These are phyloP conservation scores for Phlebiopsis gigantea DNA, from an alignment of 768 basidiomycete genomes.

Conservation along the genomic window DNA sequence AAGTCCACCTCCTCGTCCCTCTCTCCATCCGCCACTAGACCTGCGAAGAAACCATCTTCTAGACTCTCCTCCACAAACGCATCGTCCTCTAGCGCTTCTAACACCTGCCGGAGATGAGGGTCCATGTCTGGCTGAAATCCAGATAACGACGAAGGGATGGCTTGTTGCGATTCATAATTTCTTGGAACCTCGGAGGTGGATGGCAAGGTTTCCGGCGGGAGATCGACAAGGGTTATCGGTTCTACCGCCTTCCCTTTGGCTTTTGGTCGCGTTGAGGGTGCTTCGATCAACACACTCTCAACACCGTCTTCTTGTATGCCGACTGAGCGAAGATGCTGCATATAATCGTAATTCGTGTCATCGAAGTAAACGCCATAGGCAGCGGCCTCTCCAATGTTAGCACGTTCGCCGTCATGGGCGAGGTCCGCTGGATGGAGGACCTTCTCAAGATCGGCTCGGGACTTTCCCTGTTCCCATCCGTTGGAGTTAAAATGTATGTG, in stretches of 20 bases:
- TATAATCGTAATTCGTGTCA: slow-evolving; percentile 96
- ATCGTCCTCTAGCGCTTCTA: slow-evolving; percentile 95
- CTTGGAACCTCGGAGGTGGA: slow-evolving; percentile 70
- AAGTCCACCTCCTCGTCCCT: slow-evolving; percentile 52
- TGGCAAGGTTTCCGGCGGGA: slow-evolving; percentile 69
- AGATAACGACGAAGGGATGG: slow-evolving; percentile 74
- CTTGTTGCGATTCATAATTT: slow-evolving; percentile 71
- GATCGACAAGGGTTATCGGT: slow-evolving; percentile 41
- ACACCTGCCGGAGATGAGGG: slow-evolving; percentile 84
- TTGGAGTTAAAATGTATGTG: not conserved
- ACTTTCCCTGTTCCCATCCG: slow-evolving; percentile 68
- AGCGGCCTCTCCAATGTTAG: slow-evolving; percentile 81
- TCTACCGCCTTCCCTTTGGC: slow-evolving; percentile 38
- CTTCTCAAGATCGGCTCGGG: slow-evolving; percentile 74
- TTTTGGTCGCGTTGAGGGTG: slow-evolving; percentile 41
- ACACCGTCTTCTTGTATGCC: slow-evolving; percentile 76
- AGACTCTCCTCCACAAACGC: slow-evolving; percentile 81
- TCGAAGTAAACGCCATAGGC: slow-evolving; percentile 91
- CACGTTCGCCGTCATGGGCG: slow-evolving; percentile 36
- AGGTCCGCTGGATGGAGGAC: slow-evolving; percentile 44
- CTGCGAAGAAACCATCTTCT: slow-evolving; percentile 72
- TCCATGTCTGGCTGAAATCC: slow-evolving; percentile 97
- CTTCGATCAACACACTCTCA: slow-evolving; percentile 77
- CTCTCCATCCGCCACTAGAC: slow-evolving; percentile 70
- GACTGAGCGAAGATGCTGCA: slow-evolving; percentile 87